These are phyloP conservation scores for Sporothrix pallida DNA, from an alignment of 2,329 filamentous ascomycete species.

Conservation along the genomic window DNA sequence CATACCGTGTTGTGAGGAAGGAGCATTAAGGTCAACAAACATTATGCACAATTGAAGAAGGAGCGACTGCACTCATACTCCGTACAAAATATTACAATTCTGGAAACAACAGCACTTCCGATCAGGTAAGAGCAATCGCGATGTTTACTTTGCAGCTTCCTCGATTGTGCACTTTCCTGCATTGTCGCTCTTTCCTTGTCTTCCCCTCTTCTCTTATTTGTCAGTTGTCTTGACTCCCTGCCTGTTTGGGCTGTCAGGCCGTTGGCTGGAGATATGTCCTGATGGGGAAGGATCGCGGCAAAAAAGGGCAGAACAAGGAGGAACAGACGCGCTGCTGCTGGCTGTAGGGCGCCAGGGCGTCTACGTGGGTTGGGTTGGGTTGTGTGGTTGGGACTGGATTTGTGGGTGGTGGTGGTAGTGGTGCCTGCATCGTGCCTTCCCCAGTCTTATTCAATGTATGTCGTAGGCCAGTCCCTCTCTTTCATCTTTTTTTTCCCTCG, in stretches of 20 bases:
- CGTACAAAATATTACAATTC: background rate
- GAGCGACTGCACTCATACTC: background rate
- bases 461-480: background rate
- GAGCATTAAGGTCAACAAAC: background rate
- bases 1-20: background rate
- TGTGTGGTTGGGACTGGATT: background rate
- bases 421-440: conserved; percentile 20
- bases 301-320: conserved; percentile 18
- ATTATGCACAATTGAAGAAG: background rate
- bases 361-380: conserved; percentile 22
- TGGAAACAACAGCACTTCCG: too few species aligned
- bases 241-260: conserved; percentile 7
- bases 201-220: background rate
- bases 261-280: conserved; percentile 5
- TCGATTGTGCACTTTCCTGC: background rate
- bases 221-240: conserved; percentile 5
- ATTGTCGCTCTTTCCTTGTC: background rate
- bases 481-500: background rate
- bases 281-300: conserved; percentile 31
- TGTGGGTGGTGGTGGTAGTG: background rate
- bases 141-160: conserved; percentile 12
- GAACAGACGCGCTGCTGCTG: conserved; percentile 29
- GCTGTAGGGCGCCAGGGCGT: conserved; percentile 18
- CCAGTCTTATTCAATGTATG: background rate
- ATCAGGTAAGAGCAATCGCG: background rate